Conservation (phyloP, 495 filamentous ascomycete genomes). For the Corynascus novoguineensis region DNA sequence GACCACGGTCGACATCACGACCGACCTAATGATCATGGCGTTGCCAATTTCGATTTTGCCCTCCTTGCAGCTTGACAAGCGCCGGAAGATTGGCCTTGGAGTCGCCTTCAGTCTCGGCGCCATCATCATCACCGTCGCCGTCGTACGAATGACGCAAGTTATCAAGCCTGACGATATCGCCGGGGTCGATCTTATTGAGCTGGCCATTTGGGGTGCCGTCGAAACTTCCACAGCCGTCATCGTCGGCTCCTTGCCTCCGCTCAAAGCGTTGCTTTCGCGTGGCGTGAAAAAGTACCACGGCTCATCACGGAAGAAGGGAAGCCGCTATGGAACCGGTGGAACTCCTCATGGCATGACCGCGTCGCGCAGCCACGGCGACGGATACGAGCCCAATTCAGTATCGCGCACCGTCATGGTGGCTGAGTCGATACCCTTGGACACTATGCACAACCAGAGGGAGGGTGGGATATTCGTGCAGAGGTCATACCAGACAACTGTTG, state of each 20-base stretch:
- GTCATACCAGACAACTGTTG: constrained; percentile 3
- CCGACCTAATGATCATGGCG: constrained; percentile 6
- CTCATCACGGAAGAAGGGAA: not conserved
- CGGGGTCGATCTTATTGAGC: constrained; percentile 5
- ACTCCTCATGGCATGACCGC: not conserved
- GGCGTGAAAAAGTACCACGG: constrained; percentile 2
- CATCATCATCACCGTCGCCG: constrained; percentile 6
- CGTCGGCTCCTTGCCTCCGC: constrained; percentile 1
- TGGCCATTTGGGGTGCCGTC: constrained; percentile 11
- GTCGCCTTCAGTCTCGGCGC: constrained; percentile 7
- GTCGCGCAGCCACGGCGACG: not conserved
- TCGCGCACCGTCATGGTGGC: constrained; percentile 6
- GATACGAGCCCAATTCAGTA: not conserved
- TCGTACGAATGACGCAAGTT: constrained; percentile 10
- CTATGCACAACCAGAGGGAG: constrained; percentile 1
- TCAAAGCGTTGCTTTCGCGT: constrained; percentile 7
- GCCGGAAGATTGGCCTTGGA: constrained; percentile 1
- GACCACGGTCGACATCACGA: not conserved
- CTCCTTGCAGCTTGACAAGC: not conserved
- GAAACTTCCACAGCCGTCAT: not conserved
- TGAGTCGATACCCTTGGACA: constrained; percentile 4
- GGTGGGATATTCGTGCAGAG: constrained; percentile 7
- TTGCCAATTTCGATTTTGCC: constrained; percentile 7
- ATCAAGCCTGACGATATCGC: not conserved
- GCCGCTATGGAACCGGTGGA: not conserved